Evolutionary conservation across 306 rosid species (phyloP).

Genomic region (Macrotyloma uniflorum): DNA sequence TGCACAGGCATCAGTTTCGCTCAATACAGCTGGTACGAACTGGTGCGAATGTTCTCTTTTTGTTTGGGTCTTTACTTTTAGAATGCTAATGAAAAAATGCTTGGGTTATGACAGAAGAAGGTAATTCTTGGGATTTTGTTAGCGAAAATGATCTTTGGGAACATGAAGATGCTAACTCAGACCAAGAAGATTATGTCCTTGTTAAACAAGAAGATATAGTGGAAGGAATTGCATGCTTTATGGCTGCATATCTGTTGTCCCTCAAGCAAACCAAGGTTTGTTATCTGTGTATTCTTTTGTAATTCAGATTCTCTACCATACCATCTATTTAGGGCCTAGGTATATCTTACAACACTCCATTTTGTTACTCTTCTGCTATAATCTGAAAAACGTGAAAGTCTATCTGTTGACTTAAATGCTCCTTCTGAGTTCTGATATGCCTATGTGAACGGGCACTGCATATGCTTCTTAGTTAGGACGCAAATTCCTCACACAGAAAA

Average conservation of each 20-base stretch:
- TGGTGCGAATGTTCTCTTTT: constrained; percentile 26
- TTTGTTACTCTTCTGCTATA: background rate
- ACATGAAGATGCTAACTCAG: constrained; percentile 48
- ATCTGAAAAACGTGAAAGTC: background rate
- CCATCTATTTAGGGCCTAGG: background rate
- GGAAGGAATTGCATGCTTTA: constrained; percentile 94
- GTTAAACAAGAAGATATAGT: constrained; percentile 93
- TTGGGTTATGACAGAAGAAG: constrained; percentile 67
- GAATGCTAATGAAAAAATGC: constrained; percentile 5
- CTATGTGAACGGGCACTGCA: background rate
- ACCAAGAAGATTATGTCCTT: constrained; percentile 86
- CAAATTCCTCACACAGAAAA: background rate
- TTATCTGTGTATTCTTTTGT: constrained; percentile 25
- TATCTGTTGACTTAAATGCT: background rate
- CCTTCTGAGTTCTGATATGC: background rate
- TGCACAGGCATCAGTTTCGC: constrained; percentile 67
- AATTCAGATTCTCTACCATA: background rate
- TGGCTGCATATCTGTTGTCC: constrained; percentile 90
- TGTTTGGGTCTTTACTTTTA: constrained; percentile 2
- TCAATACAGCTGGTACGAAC: constrained; percentile 61
- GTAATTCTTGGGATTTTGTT: constrained; percentile 89
- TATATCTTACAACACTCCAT: constrained; percentile 1
- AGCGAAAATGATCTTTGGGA: constrained; percentile 91
- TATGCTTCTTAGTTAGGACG: background rate
- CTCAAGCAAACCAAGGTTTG: constrained; percentile 89